Conservation (phyloP, 2,329 filamentous ascomycete species). For the Grosmannia serpens region DNA sequence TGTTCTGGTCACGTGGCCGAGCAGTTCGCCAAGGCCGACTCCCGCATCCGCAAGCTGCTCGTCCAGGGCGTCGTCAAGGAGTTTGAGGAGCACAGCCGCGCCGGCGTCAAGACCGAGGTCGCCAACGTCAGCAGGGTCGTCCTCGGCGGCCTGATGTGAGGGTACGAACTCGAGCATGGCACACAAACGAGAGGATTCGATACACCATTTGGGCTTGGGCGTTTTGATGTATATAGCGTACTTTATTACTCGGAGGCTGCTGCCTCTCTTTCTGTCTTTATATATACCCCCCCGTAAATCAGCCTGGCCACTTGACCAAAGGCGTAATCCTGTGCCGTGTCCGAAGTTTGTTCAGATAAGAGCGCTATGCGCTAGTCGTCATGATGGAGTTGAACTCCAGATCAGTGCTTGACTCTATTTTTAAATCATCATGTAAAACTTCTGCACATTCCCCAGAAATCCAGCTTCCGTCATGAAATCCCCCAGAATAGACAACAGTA, state of each 20-base stretch:
- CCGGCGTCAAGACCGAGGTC: conserved; percentile 65
- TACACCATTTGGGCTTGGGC: too few species aligned
- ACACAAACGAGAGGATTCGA: too few species aligned
- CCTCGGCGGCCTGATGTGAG: conserved; percentile 67
- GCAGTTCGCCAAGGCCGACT: conserved; percentile 81
- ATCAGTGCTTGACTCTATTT: conserved; percentile 99
- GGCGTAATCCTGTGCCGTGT: background rate
- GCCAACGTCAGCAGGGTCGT: conserved; percentile 81
- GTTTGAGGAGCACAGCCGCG: conserved; percentile 78
- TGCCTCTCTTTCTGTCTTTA: background rate
- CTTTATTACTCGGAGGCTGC: too few species aligned
- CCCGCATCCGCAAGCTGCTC: conserved; percentile 76
- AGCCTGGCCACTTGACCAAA: conserved; percentile 7
- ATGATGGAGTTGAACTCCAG: conserved; percentile 25
- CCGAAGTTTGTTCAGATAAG: conserved; percentile 26
- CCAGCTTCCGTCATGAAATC: background rate
- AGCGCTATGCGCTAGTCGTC: conserved; percentile 29
- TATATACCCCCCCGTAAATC: background rate
- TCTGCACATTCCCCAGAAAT: conserved; percentile 15
- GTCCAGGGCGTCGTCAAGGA: conserved; percentile 79
- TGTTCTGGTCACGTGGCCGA: conserved; percentile 65
- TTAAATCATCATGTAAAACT: conserved; percentile 81
- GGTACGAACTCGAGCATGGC: background rate
- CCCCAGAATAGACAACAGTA: background rate
- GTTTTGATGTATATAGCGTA: too few species aligned